phyloP scores from a whole-genome alignment of 208 protist species.

The Acanthamoeba culbertsoni region DNA sequence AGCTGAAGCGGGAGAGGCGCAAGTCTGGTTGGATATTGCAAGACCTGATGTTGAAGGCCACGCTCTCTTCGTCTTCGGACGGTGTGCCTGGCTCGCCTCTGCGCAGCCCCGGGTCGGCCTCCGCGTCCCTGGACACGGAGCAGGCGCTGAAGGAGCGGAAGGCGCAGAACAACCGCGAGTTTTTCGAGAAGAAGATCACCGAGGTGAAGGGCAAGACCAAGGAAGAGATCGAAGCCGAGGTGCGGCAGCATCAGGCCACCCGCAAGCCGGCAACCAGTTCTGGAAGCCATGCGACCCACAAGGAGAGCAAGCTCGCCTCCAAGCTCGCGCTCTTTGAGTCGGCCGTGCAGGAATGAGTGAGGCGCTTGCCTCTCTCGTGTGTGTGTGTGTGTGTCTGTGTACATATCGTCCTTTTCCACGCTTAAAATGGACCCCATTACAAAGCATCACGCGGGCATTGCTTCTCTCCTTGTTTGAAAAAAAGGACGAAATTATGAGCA shows the following conservation, averaged over 20 bases:
- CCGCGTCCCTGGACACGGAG: not conserved
- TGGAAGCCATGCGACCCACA: not conserved
- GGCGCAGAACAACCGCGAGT: not conserved
- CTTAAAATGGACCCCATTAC: too few relatives aligned
- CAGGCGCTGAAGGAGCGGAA: not conserved
- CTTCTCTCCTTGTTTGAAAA: too few relatives aligned
- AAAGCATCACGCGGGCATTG: too few relatives aligned
- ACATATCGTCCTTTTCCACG: too few relatives aligned
- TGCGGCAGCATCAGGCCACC: not conserved
- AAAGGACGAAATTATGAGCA: too few relatives aligned
- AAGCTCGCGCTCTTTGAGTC: not conserved
- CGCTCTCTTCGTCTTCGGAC: too few relatives aligned
- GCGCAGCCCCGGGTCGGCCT: too few relatives aligned
- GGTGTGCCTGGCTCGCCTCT: too few relatives aligned
- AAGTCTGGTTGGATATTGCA: not conserved
- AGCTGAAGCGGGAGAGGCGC: not conserved
- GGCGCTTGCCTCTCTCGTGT: too few relatives aligned
- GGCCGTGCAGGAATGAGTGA: too few relatives aligned
- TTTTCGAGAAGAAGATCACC: slow-evolving; percentile 33
- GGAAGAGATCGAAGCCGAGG: slow-evolving; percentile 16
- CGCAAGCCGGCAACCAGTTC: not conserved
- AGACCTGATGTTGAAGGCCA: not conserved
- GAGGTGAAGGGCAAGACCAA: not conserved
- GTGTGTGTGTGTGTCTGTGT: too few relatives aligned
- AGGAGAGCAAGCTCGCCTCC: not conserved